Base-by-base conservation (phyloP, 108 stramenopile species). In the Skeletonema marinoi region DNA sequence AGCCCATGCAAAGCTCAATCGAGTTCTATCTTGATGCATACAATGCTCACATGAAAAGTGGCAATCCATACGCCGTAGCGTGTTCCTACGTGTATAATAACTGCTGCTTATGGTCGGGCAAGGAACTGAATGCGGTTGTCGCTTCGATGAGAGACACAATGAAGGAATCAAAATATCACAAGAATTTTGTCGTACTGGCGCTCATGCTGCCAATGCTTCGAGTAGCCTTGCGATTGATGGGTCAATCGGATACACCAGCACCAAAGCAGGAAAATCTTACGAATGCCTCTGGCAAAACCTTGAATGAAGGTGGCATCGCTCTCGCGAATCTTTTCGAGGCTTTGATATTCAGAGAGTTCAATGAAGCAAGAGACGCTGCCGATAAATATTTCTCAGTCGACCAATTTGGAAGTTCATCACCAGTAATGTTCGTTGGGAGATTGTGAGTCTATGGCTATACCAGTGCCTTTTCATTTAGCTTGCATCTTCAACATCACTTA, bases 1-100 rank as follows among this genome's bases (percentile, higher is more conserved):
- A 70, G 36, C 76, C 62, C 4, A 25, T 64, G 19, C 69, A 71
- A 50, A 19, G 58, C 12, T 50, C 63, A 38, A 68, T 60, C 35
- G 70, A 65, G 21, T 62, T 70, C 36, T 46, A 65, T 21, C 32
- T 63, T 36, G 16, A 48, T 36, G 64, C 56, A 9, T 54, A 64
- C 9, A 33, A 30, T 8, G 60, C 38, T 17, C 11, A 65, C 13
- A 71, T 71, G 62, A 25, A 32, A 48, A 41, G 44, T 19, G 77
- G 77, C 3, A 60, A 46, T 35, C 12, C 63, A 4, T 61, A 48
- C 31, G 77, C 70, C 35, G 39, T 60, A 4, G 12, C 60, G 6
- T 70, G 44, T 63, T 36, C 9, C n/a, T n/a, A 42, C 19, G 21
- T 46, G 17, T 19, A 63, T 48, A 32, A 32, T 48, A 16, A 3